A percentile compares a stretch with the other conserved stretches of the same genome.
Conservation (phyloP, 139 green algal genomes). For the Coccomyxa sp. region DNA sequence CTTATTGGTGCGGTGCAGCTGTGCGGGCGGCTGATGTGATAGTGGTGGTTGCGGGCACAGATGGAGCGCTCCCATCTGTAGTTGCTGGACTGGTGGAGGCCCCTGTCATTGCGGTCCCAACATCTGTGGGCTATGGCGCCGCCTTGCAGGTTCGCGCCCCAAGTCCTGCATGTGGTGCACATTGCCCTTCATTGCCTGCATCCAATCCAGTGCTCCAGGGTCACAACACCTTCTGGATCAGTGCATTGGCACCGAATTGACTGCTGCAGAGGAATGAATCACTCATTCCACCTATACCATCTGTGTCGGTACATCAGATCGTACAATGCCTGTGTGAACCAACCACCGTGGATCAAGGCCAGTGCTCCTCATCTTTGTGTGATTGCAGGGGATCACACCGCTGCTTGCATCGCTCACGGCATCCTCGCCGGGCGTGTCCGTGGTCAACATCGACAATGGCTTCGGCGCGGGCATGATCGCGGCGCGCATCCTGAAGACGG, state of each 20-base stretch:
- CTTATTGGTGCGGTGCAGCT: constrained; percentile 28
- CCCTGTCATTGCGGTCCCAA: constrained; percentile 71
- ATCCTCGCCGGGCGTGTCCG: constrained; percentile 56
- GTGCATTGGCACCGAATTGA: too few species aligned
- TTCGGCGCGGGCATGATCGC: constrained; percentile 53
- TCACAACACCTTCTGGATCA: too few species aligned
- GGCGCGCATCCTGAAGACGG: constrained; percentile 58
- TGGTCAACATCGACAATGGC: constrained; percentile 77
- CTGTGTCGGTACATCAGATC: too few species aligned
- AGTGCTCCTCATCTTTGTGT: too few species aligned
- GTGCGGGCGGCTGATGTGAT: constrained; percentile 71
- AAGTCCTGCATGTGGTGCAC: too few species aligned
- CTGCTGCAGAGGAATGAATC: too few species aligned
- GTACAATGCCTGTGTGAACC: too few species aligned
- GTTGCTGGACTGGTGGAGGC: constrained; percentile 73
- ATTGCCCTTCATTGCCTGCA: too few species aligned
- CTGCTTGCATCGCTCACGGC: constrained; percentile 57
- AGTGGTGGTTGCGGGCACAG: constrained; percentile 73
- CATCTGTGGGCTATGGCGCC: constrained; percentile 62
- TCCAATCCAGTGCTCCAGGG: too few species aligned
- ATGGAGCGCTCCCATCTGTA: constrained; percentile 61
- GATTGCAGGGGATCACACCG: constrained; percentile 46
- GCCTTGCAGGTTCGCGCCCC: constrained; percentile 26
- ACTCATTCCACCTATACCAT: too few species aligned
- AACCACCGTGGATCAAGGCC: too few species aligned